Base-by-base conservation (phyloP, 306 rosid species). In the Erythrophleum fordii region DNA sequence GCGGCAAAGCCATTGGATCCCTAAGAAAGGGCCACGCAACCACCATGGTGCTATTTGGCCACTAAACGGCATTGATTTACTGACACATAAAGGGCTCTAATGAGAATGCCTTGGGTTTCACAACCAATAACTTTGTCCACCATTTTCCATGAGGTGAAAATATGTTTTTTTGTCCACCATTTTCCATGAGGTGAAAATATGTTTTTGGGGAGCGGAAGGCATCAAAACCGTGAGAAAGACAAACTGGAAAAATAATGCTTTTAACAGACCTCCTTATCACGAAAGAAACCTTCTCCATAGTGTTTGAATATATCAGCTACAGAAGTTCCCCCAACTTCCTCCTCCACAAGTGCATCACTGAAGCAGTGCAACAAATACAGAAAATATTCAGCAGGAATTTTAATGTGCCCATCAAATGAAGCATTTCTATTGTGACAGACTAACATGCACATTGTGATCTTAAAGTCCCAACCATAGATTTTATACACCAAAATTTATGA, bases 291-390 rank as follows among this genome's bases (percentile, higher is more conserved):
- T 83, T 94, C 98, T 76, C 98, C 98, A 71, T 88, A 76, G 76
- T 59, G 87, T 72, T 90, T 88, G 85, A 94, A 94, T 77, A 94
- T 90, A 76, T 92, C 94, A 77, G 94, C 88, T 49, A 94, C 93
- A 67, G 94, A 80, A 70, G 79, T 84, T 87, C 90, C 95, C 34
- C 71, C 88, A 25, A 48, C 83, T 44, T 90, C 90, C 68, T 87
- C 72, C 89, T 90, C 98, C 77, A 94, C 86, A 78, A 90, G 83
- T 11, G 83, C 76, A 81, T 94, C 98, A 86, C 98, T 94, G 88
- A 10, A 52, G 76, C 80, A 77, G 78, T 53, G 85, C 44, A 44
- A 18, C 23, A 61, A 73, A 81, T 29, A 22, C 70, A 77, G 74
- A 73, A 67, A 69, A 42, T n/a, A 18, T 66, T 85, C 75, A 68